Evolutionary conservation across 2,329 filamentous ascomycete species (phyloP), one percentile per base, ranked within the genome.

Genomic region (Clonostachys byssicola): DNA sequence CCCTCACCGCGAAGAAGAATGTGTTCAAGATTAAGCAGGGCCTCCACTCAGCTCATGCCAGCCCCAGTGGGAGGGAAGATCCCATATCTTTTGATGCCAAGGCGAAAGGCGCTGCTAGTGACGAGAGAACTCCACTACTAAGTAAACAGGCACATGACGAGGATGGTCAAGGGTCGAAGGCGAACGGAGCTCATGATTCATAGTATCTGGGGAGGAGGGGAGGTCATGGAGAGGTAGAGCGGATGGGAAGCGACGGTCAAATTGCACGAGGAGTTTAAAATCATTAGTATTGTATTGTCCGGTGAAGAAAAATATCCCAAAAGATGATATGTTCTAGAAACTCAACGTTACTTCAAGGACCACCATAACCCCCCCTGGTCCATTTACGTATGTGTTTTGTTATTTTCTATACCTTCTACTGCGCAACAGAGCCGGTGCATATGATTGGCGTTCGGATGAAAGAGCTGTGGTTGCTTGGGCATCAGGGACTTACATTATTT

Each of bases 1-100:
- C 84, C 2, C 60, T 59, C 17, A 81, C 78, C 60, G 75, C 74
- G 48, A 85, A 82, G 2, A 74, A 75, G 16, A 78, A 80, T 16
- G 78, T 83, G 1, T 83, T 88, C 55, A 86, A 86, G 63, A 83
- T 87, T 55, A 88, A 88, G 66, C 67, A 70, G 53, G 68, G 67
- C 23, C 55, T 67, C 12, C 46, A 48, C 14, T 17, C 51, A 12
- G 47, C 46, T 16, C 47, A 52, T n/a, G 52, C 51, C 6, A 43
- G 17, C 36, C 20, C 34, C 34, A 51, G 53, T 30, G 42, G n/a
- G 17, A 30, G 23, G 23, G 23, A 30, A 30, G 23, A 30, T 10
- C 23, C 23, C 9, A 30, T 30, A 30, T 30, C 54, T 47, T 42
- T 57, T 52, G 42, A 45, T 52, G 43, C 51, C 52, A 2, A 54